These are phyloP conservation scores for Biscutella laevigata DNA, from an alignment of 441 rosid genomes.

Conservation along the genomic window DNA sequence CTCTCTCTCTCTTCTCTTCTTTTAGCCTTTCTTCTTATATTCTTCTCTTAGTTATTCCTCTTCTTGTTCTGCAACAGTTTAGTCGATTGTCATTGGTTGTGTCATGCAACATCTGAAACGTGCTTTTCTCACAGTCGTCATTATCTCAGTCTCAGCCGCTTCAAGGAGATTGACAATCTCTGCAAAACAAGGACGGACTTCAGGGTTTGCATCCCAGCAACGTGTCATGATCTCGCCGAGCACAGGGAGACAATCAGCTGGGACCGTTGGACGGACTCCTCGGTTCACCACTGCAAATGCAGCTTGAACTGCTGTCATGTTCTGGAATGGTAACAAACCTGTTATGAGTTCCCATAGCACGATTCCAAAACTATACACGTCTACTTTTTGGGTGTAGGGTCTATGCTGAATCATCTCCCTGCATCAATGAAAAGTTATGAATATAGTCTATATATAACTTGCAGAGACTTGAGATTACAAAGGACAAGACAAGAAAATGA, in stretches of 20 bases:
- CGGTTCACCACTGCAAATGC: constrained; percentile 95
- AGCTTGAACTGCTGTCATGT: constrained; percentile 98
- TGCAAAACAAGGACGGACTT: constrained; percentile 77
- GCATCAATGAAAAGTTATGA: constrained; percentile 21
- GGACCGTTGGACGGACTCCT: constrained; percentile 82
- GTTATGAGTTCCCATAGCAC: constrained; percentile 96
- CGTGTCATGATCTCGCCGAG: constrained; percentile 80
- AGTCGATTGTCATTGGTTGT: constrained; percentile 84
- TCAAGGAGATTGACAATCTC: constrained; percentile 80
- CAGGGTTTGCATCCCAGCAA: constrained; percentile 92
- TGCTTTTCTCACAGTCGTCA: constrained; percentile 88
- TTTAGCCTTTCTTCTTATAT: constrained; percentile 16
- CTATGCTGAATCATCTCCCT: constrained; percentile 99
- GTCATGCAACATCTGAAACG: constrained; percentile 93
- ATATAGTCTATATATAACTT: not conserved
- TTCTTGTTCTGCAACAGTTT: constrained; percentile 28
- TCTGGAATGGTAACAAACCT: constrained; percentile 80
- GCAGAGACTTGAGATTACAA: not conserved
- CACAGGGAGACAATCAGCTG: constrained; percentile 73
- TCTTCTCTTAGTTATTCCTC: constrained; percentile 29
- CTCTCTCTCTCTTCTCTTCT: constrained; percentile 21
- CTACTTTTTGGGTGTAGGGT: constrained; percentile 91
- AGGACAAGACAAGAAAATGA: not conserved
- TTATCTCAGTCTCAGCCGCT: constrained; percentile 69
- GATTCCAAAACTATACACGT: constrained; percentile 89